Evolutionary conservation across 169 alveolate genomes (phyloP), one percentile per base, ranked within the genome.

Genomic region (Besnoitia besnoiti): DNA sequence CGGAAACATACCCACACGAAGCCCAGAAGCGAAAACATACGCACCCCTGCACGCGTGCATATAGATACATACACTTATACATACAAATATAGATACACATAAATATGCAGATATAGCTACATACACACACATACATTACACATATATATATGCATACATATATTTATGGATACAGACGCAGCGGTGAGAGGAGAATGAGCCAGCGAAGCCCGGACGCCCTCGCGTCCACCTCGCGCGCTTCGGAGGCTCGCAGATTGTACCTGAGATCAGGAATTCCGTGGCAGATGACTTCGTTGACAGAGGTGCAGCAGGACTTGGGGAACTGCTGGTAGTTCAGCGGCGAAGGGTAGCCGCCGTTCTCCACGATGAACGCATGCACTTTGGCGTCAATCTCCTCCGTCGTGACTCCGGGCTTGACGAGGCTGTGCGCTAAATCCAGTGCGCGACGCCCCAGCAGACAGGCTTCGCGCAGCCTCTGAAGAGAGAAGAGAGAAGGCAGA

Each of bases 261-360:
- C 93, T 0, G 82, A 46, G 19, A 80, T 91, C 90, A 0, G 90
- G 89, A 3, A 90, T 85, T 42, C 99, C 99, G 95, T 99, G 99
- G 93, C 99, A 99, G 39, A 99, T 98, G 46, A 98, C 99, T 95
- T 99, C 99, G 93, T 99, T 99, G 30, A 99, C 99, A 55, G 99
- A 97, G 16, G 85, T 55, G 96, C 99, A 99, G 80, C 98, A 94
- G 24, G 99, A 97, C 95, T 99, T 98, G 19, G 99, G 99, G 95
- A 99, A 99, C 61, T 96, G 95, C 93, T 98, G 97, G 96, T 99
- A 99, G 95, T 98, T 98, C 80, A 99, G 95, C 35, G 99, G 99
- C 16, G 99, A 97, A 8, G 99, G 99, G 93, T 99, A 99, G n/a
- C 99, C 99, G 94, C 98, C 97, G 93, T 97, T 97, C 33, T 95